Evolutionary conservation across 169 alveolate species (phyloP), one percentile per base, ranked within the genome.

Genomic region (Hammondia hammondi): DNA sequence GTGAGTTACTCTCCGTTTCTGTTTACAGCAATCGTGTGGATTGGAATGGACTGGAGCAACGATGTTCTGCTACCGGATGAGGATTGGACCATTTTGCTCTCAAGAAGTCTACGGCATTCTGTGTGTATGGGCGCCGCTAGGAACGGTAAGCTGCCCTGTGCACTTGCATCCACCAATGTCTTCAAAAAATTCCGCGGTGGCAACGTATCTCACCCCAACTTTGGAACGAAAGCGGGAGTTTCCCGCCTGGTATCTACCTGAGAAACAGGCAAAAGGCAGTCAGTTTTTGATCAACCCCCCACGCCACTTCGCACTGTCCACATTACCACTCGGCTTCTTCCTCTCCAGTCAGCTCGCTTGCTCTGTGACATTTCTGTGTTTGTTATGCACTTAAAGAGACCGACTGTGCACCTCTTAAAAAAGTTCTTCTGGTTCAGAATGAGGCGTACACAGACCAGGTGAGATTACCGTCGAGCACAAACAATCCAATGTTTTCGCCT

Each of bases 11-110:
- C 35, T 27, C 77, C 3, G 10, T 27, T 67, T 29, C 35, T 21
- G 5, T 81, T 5, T 57, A 21, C 85, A 89, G 93, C 87, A 32
- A 89, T 89, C 85, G 85, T 39, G 17, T 89, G 93, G 93, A 48
- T 89, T 57, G 93, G 93, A 12, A 89, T 89, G 93, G 46, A 61
- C n/a, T 89, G 93, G 93, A 67, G 35, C 32, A 45, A n/a, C 46
- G 93, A 89, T 57, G 85, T 70, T 27, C 93, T 89, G 35, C 71
- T 39, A 3, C 93, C 81, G 35, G 85, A 70, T 73, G 93, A 89
- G 37, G 93, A 70, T 56, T 89, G 93, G 93, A 39, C 93, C 24
- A 21, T 89, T 37, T 57, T 89, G 29, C 93, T 89, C 19, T 32
- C 93, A 19, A 57, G 93, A 45, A 52, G 84, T 27, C 85, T 89